phyloP scores from a whole-genome alignment of 768 basidiomycete species.

The Glaciozyma antarctica region DNA sequence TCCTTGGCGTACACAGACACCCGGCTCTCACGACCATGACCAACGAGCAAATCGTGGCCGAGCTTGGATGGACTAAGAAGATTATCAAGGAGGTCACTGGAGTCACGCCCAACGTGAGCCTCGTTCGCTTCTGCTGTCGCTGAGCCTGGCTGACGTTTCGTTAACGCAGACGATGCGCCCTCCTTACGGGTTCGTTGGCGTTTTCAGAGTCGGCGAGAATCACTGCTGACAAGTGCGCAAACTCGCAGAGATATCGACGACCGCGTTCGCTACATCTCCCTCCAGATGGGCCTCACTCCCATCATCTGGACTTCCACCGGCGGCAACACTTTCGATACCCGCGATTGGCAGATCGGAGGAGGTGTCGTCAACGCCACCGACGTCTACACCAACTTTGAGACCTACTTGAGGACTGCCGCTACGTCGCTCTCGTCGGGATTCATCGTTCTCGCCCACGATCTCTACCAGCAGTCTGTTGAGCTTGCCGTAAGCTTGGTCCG shows the following conservation, averaged over 20 bases:
- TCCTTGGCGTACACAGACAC: constrained; percentile 58
- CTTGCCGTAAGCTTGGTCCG: constrained; percentile 48
- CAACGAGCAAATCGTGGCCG: constrained; percentile 72
- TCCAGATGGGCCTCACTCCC: constrained; percentile 71
- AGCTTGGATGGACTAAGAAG: constrained; percentile 78
- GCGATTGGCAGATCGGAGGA: constrained; percentile 61
- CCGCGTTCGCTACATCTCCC: constrained; percentile 72
- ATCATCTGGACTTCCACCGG: constrained; percentile 70
- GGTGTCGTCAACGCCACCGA: constrained; percentile 52
- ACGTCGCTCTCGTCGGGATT: constrained; percentile 59
- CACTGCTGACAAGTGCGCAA: constrained; percentile 24
- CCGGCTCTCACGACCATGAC: constrained; percentile 59
- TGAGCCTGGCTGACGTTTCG: not conserved
- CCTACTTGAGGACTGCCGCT: constrained; percentile 56
- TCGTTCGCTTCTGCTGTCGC: not conserved
- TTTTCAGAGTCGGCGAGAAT: constrained; percentile 9
- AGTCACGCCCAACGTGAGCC: constrained; percentile 49
- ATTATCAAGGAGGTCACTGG: constrained; percentile 70
- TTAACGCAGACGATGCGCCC: constrained; percentile 45
- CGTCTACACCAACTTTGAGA: constrained; percentile 54
- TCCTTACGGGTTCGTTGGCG: constrained; percentile 45
- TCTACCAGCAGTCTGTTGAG: constrained; percentile 75
- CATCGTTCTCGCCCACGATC: constrained; percentile 73
- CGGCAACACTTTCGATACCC: constrained; percentile 38
- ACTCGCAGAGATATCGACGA: constrained; percentile 47